Percentiles rank a stretch among this genome's conserved stretches.
phyloP scores from a whole-genome alignment of 192 early-diverging fungal species.

The Entophlyctis luteolus region DNA sequence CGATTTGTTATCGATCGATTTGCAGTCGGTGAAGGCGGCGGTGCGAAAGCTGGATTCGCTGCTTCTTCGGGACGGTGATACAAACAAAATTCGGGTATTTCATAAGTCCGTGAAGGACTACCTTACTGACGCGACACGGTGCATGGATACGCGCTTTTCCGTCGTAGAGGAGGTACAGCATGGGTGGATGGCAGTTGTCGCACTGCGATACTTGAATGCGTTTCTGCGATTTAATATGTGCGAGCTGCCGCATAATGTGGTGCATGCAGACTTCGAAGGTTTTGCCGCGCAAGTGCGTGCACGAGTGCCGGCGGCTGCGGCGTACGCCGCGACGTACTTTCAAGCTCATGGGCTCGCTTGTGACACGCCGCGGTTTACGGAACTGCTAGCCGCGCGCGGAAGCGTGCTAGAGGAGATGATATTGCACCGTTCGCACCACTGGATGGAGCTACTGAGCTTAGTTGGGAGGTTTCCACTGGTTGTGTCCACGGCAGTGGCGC shows the following conservation, averaged over 20 bases:
- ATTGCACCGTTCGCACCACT: neutral
- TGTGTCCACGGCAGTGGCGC: neutral
- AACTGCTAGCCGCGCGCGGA: neutral
- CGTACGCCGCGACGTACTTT: neutral
- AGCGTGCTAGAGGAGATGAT: neutral
- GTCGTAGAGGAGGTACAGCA: neutral
- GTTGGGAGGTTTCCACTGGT: neutral
- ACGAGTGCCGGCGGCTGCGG: neutral
- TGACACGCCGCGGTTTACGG: neutral
- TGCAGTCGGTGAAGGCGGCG: neutral
- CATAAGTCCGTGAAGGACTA: constrained; percentile 8
- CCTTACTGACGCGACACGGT: neutral
- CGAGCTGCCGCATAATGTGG: neutral
- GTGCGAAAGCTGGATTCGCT: neutral
- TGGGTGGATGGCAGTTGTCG: neutral
- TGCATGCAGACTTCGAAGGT: neutral
- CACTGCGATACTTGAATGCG: neutral
- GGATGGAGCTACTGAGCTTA: neutral
- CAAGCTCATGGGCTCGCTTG: neutral
- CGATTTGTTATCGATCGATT: neutral
- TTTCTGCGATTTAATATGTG: neutral
- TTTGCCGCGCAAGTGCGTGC: neutral
- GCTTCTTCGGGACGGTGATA: neutral
- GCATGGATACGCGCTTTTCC: neutral
- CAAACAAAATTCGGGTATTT: constrained; percentile 2